phyloP scores from a whole-genome alignment of 768 basidiomycete species.

The Fomitopsis pulvina region DNA sequence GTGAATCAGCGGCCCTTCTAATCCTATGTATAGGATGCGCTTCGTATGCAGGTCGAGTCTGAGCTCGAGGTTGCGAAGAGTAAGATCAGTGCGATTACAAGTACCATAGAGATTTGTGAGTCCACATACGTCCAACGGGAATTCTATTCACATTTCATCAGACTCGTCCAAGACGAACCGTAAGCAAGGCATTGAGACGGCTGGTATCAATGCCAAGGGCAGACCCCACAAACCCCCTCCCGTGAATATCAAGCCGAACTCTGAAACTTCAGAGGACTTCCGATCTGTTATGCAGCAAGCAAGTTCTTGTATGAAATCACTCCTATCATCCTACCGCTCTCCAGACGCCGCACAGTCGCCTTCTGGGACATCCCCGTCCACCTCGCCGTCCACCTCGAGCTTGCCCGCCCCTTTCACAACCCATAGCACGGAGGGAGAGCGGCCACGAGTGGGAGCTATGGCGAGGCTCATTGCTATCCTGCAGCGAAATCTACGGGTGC shows the following conservation, averaged over 20 bases:
- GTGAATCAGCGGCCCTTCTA: neutral
- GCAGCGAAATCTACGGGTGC: constrained; percentile 65
- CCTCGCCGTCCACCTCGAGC: constrained; percentile 26
- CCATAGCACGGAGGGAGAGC: constrained; percentile 34
- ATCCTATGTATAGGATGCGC: constrained; percentile 38
- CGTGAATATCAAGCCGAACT: constrained; percentile 8
- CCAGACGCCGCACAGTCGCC: constrained; percentile 25
- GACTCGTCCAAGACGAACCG: constrained; percentile 13
- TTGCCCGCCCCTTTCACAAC: constrained; percentile 15
- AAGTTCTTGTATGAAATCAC: constrained; percentile 46
- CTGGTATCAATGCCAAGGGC: constrained; percentile 3
- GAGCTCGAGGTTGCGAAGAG: constrained; percentile 71
- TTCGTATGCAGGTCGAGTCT: constrained; percentile 65
- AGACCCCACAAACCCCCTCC: constrained; percentile 14
- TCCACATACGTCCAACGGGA: neutral
- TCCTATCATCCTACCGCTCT: constrained; percentile 40
- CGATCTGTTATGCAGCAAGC: constrained; percentile 66
- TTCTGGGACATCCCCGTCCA: constrained; percentile 29
- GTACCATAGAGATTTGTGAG: constrained; percentile 50
- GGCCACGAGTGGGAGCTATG: constrained; percentile 58
- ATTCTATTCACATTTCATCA: neutral
- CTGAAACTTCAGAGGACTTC: constrained; percentile 42
- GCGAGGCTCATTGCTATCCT: constrained; percentile 57
- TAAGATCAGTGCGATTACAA: constrained; percentile 62
- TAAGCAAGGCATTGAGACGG: constrained; percentile 11